Evolutionary conservation across 1,284 basidiomycete genomes (phyloP), one percentile per base, ranked within the genome.

Genomic region (Sutorius eximius): DNA sequence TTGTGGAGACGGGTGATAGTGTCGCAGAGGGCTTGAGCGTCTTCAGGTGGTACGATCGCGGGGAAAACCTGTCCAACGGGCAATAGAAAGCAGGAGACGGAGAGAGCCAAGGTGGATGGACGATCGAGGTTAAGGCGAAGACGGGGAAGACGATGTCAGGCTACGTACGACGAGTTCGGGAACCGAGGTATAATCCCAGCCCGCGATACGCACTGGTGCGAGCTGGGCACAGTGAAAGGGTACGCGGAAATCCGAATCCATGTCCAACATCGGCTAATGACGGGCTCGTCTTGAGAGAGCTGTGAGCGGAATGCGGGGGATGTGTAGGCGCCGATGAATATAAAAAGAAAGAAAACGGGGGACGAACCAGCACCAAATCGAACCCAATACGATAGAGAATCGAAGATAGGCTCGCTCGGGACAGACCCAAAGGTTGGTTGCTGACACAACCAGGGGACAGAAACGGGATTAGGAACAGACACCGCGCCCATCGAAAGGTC

Each of bases 211-310:
- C 3, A 59, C 46, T 13, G 70, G 67, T 0, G 67, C 69, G 20
- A 69, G 65, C 50, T 65, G 59, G 18, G 61, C 49, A 12, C 59
- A 64, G 41, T 69, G 67, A 10, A 68, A 72, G 18, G 69, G 70
- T 37, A 72, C 56, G 15, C 29, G 65, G 45, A 69, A 72, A 33
- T 53, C 56, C 1, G 53, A 34, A 30, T 59, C 63, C 32, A 59
- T 45, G 48, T 59, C 59, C 61, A 71, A 69, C 30, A 22, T 59
- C 12, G 30, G n/a, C 8, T 8, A 34, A 15, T n/a, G 57, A 36
- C 9, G 30, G n/a, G 38, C 32, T 32, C 22, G 29, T 30, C 9
- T 60, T 29, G 29, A 45, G 38, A 46, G 22, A 27, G 32, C 22
- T 7, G 30, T 45, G 18, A 33, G 32, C n/a, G 30, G 37, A 33